Evolutionary conservation across 2,329 filamentous ascomycete genomes (phyloP).

Genomic region (Xylariaceae sp.): DNA sequence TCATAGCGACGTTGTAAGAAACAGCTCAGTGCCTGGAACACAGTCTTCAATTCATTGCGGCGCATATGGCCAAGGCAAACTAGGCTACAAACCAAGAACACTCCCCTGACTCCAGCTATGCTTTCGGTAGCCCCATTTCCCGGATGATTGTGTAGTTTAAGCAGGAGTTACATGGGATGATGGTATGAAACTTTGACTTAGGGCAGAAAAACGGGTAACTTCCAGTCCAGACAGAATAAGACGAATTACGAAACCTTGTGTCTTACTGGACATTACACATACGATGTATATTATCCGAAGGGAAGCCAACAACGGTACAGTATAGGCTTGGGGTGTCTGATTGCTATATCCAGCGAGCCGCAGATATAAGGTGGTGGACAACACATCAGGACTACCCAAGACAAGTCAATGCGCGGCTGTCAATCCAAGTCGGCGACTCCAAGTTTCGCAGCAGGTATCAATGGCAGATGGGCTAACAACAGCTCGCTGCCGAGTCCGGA

Average conservation of each 20-base stretch:
- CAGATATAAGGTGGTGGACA: not conserved
- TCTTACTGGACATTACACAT: too few species aligned
- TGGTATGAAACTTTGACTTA: not conserved
- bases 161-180: not conserved
- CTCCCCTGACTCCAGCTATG: not conserved
- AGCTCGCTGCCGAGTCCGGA: constrained; percentile 1
- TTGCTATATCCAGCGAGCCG: not conserved
- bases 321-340: not conserved
- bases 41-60: not conserved
- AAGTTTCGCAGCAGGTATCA: not conserved
- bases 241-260: not conserved
- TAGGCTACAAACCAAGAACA: not conserved
- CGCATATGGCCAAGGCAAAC: not conserved
- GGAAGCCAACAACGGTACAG: not conserved
- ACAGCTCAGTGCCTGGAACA: not conserved
- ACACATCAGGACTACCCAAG: not conserved
- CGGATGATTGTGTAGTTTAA: not conserved
- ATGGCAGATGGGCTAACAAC: not conserved
- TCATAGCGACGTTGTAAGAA: not conserved
- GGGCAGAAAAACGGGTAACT: not conserved
- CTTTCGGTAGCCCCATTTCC: not conserved
- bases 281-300: not conserved
- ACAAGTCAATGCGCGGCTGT: not conserved
- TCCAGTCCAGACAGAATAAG: not conserved
- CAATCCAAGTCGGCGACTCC: not conserved